Base-by-base conservation (phyloP, 441 rosid genomes). In the Adansonia grandidieri region DNA sequence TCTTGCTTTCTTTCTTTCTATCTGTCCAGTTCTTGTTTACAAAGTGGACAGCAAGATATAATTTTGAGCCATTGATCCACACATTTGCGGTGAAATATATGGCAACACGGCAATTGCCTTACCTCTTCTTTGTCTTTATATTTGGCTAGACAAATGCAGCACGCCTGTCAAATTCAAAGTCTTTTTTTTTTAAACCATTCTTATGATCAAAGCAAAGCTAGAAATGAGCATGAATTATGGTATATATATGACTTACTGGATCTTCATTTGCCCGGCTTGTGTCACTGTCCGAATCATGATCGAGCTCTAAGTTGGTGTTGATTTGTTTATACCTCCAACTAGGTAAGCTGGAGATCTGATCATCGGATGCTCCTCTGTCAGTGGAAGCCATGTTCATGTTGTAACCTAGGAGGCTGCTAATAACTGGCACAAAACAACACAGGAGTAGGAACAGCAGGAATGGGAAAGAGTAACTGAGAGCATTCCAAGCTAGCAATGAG, bases 31-130 rank as follows among this genome's bases (percentile, higher is more conserved):
- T 86, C 97, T 86, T 92, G 94, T 82, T 96, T 96, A 76, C 97
- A 96, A 64, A 94, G 96, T 51, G 99, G 99, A 81, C 99, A 96
- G 79, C 97, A 94, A 71, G 98, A 96, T 60, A 93, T 90, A 37
- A 96, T 94, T 75, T 86, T 85, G 73, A 96, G 97, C 99, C 99
- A 96, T 56, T 96, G 98, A 87, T 96, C 99, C 65, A 94, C 97
- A 72, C 99, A 96, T 57, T 90, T 89, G 57, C 86, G 90, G 80
- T 96, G 99, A 84, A 96, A 96, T 67, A 87, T 83, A 72, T 96
- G 99, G 24, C 93, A 91, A 77, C 99, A 96, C 73, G 97, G 98
- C 83, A 96, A 83, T 80, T 88, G 81, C 79, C 92, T 88, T 80
- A 96, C 90, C 80, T 96, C 99, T 72, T 96, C 99, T 81, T 85